Conservation (phyloP, 176 grass and related monocot species). For the Musa beccarii region DNA sequence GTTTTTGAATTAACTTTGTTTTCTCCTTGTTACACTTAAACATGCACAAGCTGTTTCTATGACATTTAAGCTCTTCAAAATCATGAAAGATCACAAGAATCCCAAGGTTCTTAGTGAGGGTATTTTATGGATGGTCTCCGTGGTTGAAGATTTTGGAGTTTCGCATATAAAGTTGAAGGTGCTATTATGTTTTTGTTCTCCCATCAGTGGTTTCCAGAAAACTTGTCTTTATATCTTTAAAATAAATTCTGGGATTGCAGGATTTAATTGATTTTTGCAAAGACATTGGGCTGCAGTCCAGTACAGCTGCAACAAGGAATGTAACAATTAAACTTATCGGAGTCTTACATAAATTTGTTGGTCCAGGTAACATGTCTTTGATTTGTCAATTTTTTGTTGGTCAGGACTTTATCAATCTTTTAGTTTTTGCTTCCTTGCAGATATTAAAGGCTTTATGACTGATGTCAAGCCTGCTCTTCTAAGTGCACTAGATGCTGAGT, state of each 20-base stretch:
- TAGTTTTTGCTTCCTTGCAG: slow-evolving; percentile 35
- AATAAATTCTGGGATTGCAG: slow-evolving; percentile 33
- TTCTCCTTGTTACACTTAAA: not conserved
- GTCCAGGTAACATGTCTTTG: slow-evolving; percentile 57
- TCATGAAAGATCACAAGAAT: slow-evolving; percentile 99
- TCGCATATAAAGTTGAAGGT: slow-evolving; percentile 95
- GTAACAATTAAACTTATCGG: slow-evolving; percentile 93
- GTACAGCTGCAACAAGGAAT: slow-evolving; percentile 75
- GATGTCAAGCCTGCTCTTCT: slow-evolving; percentile 97
- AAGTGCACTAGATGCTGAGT: slow-evolving; percentile 73
- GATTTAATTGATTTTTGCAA: slow-evolving; percentile 99
- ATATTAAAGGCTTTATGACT: slow-evolving; percentile 90
- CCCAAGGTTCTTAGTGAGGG: slow-evolving; percentile 96
- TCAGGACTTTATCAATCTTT: not conserved
- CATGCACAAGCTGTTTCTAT: slow-evolving; percentile 20
- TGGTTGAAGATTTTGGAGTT: slow-evolving; percentile 86
- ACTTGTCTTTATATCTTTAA: slow-evolving; percentile 23
- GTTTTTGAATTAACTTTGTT: slow-evolving; percentile 43
- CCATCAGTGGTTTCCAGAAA: not conserved
- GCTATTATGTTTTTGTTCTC: slow-evolving; percentile 13
- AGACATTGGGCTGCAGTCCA: slow-evolving; percentile 83
- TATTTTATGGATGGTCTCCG: slow-evolving; percentile 95
- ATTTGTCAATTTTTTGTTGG: not conserved
- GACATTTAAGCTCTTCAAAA: slow-evolving; percentile 82
- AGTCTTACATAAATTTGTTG: slow-evolving; percentile 89